Base-by-base conservation (phyloP, 2,329 filamentous ascomycete genomes). In the Furcasterigmium sp. region DNA sequence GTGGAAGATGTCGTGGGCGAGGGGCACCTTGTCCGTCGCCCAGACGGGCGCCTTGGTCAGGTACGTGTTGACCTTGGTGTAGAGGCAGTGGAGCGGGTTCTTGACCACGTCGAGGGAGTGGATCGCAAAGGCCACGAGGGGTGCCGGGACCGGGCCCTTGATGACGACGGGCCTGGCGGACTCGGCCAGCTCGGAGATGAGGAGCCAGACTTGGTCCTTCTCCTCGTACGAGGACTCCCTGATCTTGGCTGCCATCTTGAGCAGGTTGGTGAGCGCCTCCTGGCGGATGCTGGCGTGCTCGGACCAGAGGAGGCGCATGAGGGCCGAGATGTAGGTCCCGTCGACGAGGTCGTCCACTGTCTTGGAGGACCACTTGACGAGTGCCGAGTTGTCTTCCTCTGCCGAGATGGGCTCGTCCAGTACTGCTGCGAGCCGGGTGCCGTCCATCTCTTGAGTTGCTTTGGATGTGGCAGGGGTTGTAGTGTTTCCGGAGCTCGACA, bases 61-160 rank as follows among this genome's bases (percentile, higher is more conserved):
- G 60, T 91, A 96, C 6, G 75, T 72, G 67, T 95, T 95, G 63
- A 93, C 69, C 59, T 95, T 95, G 45, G 82, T 79, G 60, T 95
- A 97, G 29, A 96, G 76, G 47, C 79, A 80, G 57, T 95, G 88
- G 14, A 89, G 73, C 1, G 91, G 91, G 48, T 88, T 83, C 18
- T 74, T 76, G 37, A 95, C 67, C 14, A 95, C 80, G 2, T 76
- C 68, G 8, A 95, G 71, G 2, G 83, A 80, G 50, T 81, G 80
- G 37, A 77, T 74, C 8, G 88, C 84, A 54, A 95, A 93, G 10
- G 85, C 78, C n/a, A 82, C 77, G 6, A 88, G 80, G 11, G 88
- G 73, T 47, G 84, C 88, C 0, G 90, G 84, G 4, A 94, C 69
- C 1, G 84, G 76, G 3, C 67, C 67, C 8, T 68, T 63, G 35